Percentiles rank a stretch among this genome's conserved stretches.
Evolutionary conservation across 1,284 basidiomycete genomes (phyloP).

Genomic region (Pseudozyma thailandica): DNA sequence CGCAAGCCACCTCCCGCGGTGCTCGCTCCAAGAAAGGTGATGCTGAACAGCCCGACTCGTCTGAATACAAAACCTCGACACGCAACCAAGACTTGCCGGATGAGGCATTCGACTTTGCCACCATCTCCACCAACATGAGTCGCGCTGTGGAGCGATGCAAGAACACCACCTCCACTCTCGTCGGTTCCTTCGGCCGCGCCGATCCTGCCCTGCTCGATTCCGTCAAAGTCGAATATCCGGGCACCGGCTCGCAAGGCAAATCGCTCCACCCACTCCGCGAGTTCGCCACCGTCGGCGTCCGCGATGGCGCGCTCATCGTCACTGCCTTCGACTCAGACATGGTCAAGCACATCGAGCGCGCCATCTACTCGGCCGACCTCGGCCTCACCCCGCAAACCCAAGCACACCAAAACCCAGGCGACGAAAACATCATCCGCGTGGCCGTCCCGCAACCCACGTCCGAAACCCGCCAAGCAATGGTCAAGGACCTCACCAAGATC

Average conservation of each 20-base stretch:
- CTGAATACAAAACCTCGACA: slow-evolving; percentile 42
- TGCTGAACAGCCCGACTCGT: slow-evolving; percentile 9
- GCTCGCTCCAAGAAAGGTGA: slow-evolving; percentile 44
- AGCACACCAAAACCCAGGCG: slow-evolving; percentile 34
- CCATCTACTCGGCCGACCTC: slow-evolving; percentile 59
- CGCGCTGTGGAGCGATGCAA: slow-evolving; percentile 51
- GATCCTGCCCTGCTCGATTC: slow-evolving; percentile 58
- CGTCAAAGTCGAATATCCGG: slow-evolving; percentile 49
- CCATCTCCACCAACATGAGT: slow-evolving; percentile 49
- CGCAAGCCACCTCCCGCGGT: slow-evolving; percentile 25
- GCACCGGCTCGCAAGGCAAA: slow-evolving; percentile 11
- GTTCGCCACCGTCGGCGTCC: slow-evolving; percentile 63
- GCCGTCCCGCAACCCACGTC: slow-evolving; percentile 63
- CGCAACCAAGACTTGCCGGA: slow-evolving; percentile 52
- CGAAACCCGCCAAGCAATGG: slow-evolving; percentile 58
- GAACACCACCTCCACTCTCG: slow-evolving; percentile 41
- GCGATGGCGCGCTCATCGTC: slow-evolving; percentile 59
- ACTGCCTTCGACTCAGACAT: slow-evolving; percentile 60
- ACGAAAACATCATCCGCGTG: slow-evolving; percentile 60
- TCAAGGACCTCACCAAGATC: slow-evolving; percentile 60
- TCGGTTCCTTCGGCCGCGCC: slow-evolving; percentile 54
- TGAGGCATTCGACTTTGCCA: slow-evolving; percentile 52
- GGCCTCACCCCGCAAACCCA: slow-evolving; percentile 58
- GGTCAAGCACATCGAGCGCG: slow-evolving; percentile 65
- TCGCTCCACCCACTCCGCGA: slow-evolving; percentile 56